A percentile compares a stretch with the other conserved stretches of the same genome.
These are phyloP conservation scores for Pistacia atlantica DNA, from an alignment of 345 rosid genomes.

Conservation along the genomic window DNA sequence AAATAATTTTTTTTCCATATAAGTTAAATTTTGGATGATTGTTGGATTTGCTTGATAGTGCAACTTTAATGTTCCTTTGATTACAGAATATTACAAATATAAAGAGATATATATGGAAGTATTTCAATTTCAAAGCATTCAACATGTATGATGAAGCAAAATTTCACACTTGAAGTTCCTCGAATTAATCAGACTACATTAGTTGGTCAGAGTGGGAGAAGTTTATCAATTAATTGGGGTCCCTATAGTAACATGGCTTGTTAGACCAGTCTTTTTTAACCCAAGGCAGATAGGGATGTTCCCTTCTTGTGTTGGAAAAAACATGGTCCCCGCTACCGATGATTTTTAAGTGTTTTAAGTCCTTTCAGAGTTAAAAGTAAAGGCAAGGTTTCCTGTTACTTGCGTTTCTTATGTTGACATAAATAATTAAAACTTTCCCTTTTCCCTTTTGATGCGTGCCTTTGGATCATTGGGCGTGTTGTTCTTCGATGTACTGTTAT, in stretches of 20 bases:
- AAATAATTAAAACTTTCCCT: no score
- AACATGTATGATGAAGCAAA: neutral
- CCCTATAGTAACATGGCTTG: slow-evolving; percentile 16
- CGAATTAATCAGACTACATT: neutral
- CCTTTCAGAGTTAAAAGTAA: neutral
- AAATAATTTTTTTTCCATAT: neutral
- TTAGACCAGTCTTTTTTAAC: no score
- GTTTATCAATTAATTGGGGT: slow-evolving; percentile 1
- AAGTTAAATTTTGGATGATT: neutral
- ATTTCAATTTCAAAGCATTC: no score
- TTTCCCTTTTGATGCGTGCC: neutral
- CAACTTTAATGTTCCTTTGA: neutral
- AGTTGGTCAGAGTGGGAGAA: neutral
- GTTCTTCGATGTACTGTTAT: no score
- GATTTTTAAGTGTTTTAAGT: slow-evolving; percentile 7
- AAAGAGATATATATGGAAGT: no score
- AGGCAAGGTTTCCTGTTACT: neutral
- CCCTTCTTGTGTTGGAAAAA: neutral
- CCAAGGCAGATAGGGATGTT: neutral
- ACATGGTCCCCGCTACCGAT: slow-evolving; percentile 14
- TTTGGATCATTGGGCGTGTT: neutral
- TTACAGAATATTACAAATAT: neutral
- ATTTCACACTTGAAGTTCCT: neutral
- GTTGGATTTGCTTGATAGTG: neutral
- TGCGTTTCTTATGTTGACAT: neutral